Evolutionary conservation across 2,329 filamentous ascomycete species (phyloP).

Genomic region (Hypoxylon sp.): DNA sequence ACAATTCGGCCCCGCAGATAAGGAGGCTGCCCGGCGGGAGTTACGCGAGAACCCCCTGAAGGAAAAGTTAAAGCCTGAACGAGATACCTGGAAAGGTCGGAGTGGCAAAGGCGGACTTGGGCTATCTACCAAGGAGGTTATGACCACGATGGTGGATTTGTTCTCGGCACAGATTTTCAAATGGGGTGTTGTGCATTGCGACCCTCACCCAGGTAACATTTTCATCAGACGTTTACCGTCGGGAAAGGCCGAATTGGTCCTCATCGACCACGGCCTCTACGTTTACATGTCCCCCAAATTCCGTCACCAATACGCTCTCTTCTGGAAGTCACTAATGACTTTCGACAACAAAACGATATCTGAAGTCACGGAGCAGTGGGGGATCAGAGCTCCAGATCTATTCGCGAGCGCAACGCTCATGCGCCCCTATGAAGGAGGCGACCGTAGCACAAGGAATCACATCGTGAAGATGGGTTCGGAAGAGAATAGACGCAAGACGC

Average conservation of each 20-base stretch:
- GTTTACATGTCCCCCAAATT: slow-evolving; percentile 89
- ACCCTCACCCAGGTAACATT: slow-evolving; percentile 97
- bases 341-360: slow-evolving; percentile 88
- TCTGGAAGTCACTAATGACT: slow-evolving; percentile 95
- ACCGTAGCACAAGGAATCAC: slow-evolving; percentile 71
- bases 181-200: slow-evolving; percentile 95
- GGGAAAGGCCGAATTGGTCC: slow-evolving; percentile 88
- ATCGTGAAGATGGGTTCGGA: slow-evolving; percentile 62
- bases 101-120: slow-evolving; percentile 84
- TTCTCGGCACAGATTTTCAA: slow-evolving; percentile 99
- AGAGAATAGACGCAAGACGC: slow-evolving; percentile 68
- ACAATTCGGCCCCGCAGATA: slow-evolving; percentile 59
- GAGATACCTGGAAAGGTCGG: slow-evolving; percentile 80
- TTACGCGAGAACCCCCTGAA: slow-evolving; percentile 64
- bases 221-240: slow-evolving; percentile 88
- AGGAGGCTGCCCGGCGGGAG: slow-evolving; percentile 58
- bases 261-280: slow-evolving; percentile 98
- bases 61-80: slow-evolving; percentile 80
- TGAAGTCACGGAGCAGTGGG: slow-evolving; percentile 82
- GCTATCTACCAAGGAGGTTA: slow-evolving; percentile 84
- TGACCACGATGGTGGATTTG: slow-evolving; percentile 95
- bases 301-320: slow-evolving; percentile 84
- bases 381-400: slow-evolving; percentile 87
- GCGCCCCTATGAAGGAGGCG: slow-evolving; percentile 89
- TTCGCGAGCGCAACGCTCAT: slow-evolving; percentile 92